Evolutionary conservation across 1,284 basidiomycete species (phyloP).

Genomic region (Melampsora larici-populina): DNA sequence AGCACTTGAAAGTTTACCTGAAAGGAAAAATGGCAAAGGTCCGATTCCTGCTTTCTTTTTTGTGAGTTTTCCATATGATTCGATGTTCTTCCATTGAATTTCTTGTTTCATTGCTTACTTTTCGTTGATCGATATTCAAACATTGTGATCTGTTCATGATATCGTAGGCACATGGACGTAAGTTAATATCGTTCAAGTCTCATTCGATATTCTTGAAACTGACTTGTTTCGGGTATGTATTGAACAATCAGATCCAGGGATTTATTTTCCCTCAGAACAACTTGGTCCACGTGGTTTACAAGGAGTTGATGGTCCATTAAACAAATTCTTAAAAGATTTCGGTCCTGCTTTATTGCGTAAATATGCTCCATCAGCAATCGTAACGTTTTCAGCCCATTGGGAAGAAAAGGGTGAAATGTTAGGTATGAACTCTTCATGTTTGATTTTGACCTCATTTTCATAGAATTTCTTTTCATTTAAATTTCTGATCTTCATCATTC

Average conservation of each 20-base stretch:
- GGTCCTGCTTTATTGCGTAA: slow-evolving; percentile 66
- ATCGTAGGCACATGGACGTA: slow-evolving; percentile 21
- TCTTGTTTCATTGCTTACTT: no score
- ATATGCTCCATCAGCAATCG: slow-evolving; percentile 69
- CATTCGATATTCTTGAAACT: neutral
- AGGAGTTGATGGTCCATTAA: slow-evolving; percentile 62
- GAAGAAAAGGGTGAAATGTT: slow-evolving; percentile 63
- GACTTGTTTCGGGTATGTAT: neutral
- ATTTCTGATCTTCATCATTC: neutral
- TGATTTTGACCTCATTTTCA: neutral
- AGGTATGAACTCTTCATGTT: slow-evolving; percentile 55
- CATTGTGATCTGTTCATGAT: neutral
- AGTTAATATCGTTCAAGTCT: neutral
- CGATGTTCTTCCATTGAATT: neutral
- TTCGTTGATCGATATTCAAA: neutral
- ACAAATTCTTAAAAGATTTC: slow-evolving; percentile 65
- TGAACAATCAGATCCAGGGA: slow-evolving; percentile 33
- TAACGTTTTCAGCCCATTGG: slow-evolving; percentile 77
- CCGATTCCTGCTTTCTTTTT: slow-evolving; percentile 34
- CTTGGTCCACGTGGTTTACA: slow-evolving; percentile 22
- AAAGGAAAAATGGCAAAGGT: neutral
- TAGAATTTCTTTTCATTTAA: no score
- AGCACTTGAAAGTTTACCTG: slow-evolving; percentile 6
- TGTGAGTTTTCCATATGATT: neutral
- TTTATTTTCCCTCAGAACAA: neutral